phyloP scores from a whole-genome alignment of 345 rosid species.

The Mallotus nudiflorus region DNA sequence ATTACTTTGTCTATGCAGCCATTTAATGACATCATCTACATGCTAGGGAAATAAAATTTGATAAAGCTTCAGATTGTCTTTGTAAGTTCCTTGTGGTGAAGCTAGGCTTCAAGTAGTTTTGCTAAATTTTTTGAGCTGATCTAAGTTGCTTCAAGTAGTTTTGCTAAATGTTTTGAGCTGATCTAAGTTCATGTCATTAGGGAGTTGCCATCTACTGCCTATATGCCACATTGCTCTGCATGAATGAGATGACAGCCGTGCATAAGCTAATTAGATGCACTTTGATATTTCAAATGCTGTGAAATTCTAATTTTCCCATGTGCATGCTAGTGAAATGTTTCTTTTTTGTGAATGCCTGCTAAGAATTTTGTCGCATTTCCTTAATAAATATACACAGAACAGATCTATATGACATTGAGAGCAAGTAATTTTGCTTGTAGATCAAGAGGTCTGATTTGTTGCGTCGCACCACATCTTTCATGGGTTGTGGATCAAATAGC shows the following conservation, averaged over 20 bases:
- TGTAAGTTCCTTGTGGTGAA: no score
- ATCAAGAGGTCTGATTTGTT: neutral
- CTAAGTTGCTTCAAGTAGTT: no score
- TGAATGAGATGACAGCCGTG: neutral
- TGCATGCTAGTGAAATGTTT: neutral
- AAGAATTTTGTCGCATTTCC: slow-evolving; percentile 25
- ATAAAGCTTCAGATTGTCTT: no score
- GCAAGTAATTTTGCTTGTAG: slow-evolving; percentile 1
- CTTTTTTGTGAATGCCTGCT: neutral
- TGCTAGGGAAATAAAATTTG: no score
- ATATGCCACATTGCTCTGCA: no score
- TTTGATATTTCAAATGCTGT: slow-evolving; percentile 1
- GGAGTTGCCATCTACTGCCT: no score
- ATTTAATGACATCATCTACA: no score
- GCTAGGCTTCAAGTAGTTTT: no score
- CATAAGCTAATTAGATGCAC: neutral
- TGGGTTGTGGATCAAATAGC: slow-evolving; percentile 1
- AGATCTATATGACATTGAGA: slow-evolving; percentile 16
- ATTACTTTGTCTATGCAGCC: no score
- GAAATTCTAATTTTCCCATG: neutral
- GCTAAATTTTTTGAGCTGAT: no score
- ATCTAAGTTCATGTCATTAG: no score
- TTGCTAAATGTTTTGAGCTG: no score
- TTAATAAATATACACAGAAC: slow-evolving; percentile 26
- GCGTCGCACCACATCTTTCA: neutral